Conservation (phyloP, 192 early-diverging fungal species). For the Backusella luteola region DNA sequence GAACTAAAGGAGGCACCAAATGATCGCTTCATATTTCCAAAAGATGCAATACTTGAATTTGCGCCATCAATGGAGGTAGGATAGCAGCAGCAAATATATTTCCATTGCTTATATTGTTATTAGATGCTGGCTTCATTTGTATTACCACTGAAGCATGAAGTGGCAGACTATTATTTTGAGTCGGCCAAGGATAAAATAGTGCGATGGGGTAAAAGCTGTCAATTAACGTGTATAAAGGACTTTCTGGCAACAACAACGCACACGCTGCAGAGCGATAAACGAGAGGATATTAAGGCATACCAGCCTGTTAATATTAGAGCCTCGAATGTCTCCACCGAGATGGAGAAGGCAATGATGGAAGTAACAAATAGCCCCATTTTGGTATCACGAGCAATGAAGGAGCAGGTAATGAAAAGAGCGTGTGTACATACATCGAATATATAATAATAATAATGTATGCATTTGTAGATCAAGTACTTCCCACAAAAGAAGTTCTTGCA, state of each 20-base stretch:
- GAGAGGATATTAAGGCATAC: background rate
- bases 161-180: constrained; percentile 16
- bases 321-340: background rate
- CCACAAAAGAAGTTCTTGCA: background rate
- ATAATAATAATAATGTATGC: too few species aligned
- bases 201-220: constrained; percentile 9
- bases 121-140: constrained; percentile 34
- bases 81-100: background rate
- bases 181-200: constrained; percentile 21
- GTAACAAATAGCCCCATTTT: background rate
- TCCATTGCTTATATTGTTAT: background rate
- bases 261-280: background rate
- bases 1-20: constrained; percentile 55
- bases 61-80: constrained; percentile 21
- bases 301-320: constrained; percentile 29
- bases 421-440: background rate
- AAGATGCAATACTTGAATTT: constrained; percentile 48
- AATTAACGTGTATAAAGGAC: background rate
- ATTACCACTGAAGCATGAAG: constrained; percentile 17
- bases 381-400: constrained; percentile 14
- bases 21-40: constrained; percentile 52
- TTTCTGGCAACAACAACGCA: background rate
- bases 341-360: constrained; percentile 5
- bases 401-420: constrained; percentile 17
- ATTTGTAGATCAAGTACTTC: background rate